Evolutionary conservation across 805 yeast species (phyloP).

Genomic region (Zygosaccharomyces gambellarensis): DNA sequence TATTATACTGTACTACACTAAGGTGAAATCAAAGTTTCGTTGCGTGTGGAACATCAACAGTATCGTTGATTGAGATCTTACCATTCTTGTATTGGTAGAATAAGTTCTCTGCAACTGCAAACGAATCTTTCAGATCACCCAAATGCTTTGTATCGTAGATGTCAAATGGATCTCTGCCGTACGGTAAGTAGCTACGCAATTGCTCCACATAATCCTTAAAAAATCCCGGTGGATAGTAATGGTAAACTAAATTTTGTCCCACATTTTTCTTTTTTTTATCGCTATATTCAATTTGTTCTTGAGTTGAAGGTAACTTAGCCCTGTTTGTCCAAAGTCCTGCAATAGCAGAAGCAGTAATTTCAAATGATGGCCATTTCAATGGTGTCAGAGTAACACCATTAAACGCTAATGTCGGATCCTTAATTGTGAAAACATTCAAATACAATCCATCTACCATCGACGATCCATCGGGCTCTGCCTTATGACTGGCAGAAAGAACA

Average conservation of each 20-base stretch:
- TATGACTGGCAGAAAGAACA: constrained; percentile 5
- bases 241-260: constrained; percentile 30
- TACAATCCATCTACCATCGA: constrained; percentile 38
- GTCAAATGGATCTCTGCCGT: constrained; percentile 7
- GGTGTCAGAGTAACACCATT: constrained; percentile 41
- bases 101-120: constrained; percentile 13
- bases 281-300: constrained; percentile 40
- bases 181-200: constrained; percentile 10
- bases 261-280: constrained; percentile 21
- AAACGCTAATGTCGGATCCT: constrained; percentile 44
- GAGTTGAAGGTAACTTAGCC: constrained; percentile 37
- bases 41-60: neutral
- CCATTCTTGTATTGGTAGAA: constrained; percentile 14
- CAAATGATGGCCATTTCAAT: constrained; percentile 46
- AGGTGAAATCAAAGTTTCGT: neutral
- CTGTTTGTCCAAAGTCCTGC: constrained; percentile 53
- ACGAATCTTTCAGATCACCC: constrained; percentile 9
- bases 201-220: constrained; percentile 9
- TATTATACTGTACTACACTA: neutral
- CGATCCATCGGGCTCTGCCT: constrained; percentile 10
- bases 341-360: constrained; percentile 49
- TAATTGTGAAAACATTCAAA: constrained; percentile 41
- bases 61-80: constrained; percentile 1
- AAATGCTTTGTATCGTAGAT: constrained; percentile 15
- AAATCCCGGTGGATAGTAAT: constrained; percentile 32